These are phyloP conservation scores for Fusarium sarcochroum DNA, from an alignment of 2,329 filamentous ascomycete species.

Conservation along the genomic window DNA sequence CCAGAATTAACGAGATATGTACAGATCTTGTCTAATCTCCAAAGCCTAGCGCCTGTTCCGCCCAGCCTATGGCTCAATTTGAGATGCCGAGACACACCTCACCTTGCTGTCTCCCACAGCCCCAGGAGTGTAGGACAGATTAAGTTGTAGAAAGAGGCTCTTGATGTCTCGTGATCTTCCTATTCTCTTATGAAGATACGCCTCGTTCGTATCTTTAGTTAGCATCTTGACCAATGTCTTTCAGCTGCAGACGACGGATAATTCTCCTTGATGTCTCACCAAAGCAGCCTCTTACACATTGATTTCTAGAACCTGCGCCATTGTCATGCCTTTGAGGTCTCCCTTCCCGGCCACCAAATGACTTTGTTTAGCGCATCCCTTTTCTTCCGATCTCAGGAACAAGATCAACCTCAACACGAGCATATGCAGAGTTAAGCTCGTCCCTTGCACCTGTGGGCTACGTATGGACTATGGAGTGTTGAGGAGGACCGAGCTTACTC, in stretches of 20 bases:
- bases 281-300: conserved; percentile 37
- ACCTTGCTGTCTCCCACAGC: conserved; percentile 25
- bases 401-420: conserved; percentile 19
- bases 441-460: conserved; percentile 25
- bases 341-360: conserved; percentile 30
- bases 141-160: conserved; percentile 1
- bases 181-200: conserved; percentile 6
- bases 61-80: conserved; percentile 26
- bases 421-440: conserved; percentile 13
- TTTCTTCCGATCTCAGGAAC: conserved; percentile 24
- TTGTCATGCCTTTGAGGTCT: conserved; percentile 34
- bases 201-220: conserved; percentile 35
- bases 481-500: conserved; percentile 22
- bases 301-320: conserved; percentile 35
- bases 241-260: conserved; percentile 14
- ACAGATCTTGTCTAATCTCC: conserved; percentile 10
- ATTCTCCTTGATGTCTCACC: conserved; percentile 37
- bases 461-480: background rate
- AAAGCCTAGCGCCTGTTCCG: conserved; percentile 37
- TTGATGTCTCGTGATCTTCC: conserved; percentile 18
- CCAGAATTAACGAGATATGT: conserved; percentile 7
- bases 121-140: conserved; percentile 21
- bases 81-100: conserved; percentile 32
- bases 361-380: conserved; percentile 26
- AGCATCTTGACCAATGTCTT: background rate